A percentile compares a stretch with the other conserved stretches of the same genome.
Conservation (phyloP, 306 rosid genomes). For the Cercis canadensis region DNA sequence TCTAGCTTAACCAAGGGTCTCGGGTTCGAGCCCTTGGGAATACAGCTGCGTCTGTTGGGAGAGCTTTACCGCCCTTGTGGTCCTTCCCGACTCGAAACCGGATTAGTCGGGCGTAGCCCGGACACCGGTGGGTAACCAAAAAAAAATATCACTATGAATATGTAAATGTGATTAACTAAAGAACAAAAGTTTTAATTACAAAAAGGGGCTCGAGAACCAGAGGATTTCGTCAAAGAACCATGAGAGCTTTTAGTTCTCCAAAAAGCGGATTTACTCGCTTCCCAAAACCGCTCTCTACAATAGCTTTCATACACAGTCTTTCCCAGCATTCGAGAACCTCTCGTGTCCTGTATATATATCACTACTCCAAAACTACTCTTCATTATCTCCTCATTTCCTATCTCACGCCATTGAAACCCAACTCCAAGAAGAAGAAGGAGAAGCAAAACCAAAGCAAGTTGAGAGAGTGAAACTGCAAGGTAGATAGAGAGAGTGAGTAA, state of each 20-base stretch:
- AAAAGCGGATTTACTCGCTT: conserved; percentile 58
- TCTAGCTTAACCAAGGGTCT: too few species aligned
- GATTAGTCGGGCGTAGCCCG: too few species aligned
- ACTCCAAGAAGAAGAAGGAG: background rate
- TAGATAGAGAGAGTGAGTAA: background rate
- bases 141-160: too few species aligned
- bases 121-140: too few species aligned
- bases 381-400: conserved; percentile 11
- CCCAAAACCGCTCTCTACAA: conserved; percentile 61
- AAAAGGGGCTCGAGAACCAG: conserved; percentile 50
- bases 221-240: conserved; percentile 36
- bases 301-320: conserved; percentile 58
- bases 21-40: too few species aligned
- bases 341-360: conserved; percentile 49
- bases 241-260: conserved; percentile 3
- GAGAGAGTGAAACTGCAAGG: too few species aligned
- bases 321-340: conserved; percentile 61
- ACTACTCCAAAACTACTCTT: conserved; percentile 11
- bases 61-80: too few species aligned
- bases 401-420: conserved; percentile 20
- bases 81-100: too few species aligned
- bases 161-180: conserved; percentile 9
- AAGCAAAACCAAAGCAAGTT: background rate
- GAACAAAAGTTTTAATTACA: conserved; percentile 51
- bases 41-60: too few species aligned